Evolutionary conservation across 345 rosid species (phyloP).

Genomic region (Limnanthes douglasii): DNA sequence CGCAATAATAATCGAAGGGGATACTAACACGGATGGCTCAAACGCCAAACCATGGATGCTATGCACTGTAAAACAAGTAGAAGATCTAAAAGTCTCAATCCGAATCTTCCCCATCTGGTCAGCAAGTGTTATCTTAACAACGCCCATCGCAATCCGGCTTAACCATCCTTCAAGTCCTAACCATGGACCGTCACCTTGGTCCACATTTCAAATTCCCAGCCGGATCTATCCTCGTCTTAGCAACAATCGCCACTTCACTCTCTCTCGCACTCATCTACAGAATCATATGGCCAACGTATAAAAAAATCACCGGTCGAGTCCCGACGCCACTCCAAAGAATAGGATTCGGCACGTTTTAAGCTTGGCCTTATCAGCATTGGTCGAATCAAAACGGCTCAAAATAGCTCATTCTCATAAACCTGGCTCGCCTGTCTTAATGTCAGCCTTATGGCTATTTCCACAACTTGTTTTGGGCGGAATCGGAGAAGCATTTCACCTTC

Average conservation of each 20-base stretch:
- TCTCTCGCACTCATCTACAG: slow-evolving; percentile 15
- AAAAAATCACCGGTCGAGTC: slow-evolving; percentile 2
- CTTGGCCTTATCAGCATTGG: slow-evolving; percentile 12
- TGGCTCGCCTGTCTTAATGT: slow-evolving; percentile 11
- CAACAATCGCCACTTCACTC: slow-evolving; percentile 9
- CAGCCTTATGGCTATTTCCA: slow-evolving; percentile 26
- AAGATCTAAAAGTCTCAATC: slow-evolving; percentile 25
- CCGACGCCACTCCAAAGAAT: slow-evolving; percentile 15
- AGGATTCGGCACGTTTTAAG: slow-evolving; percentile 14
- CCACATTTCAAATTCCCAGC: slow-evolving; percentile 23
- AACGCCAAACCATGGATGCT: slow-evolving; percentile 25
- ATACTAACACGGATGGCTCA: slow-evolving; percentile 14
- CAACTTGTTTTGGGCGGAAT: slow-evolving; percentile 19
- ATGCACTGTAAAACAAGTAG: slow-evolving; percentile 32
- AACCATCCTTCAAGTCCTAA: slow-evolving; percentile 26
- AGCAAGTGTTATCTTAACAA: slow-evolving; percentile 11
- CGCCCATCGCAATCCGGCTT: slow-evolving; percentile 17
- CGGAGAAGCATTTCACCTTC: slow-evolving; percentile 26
- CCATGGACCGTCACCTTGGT: slow-evolving; percentile 22
- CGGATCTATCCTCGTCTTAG: slow-evolving; percentile 15
- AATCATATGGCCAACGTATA: slow-evolving; percentile 12
- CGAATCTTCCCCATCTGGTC: slow-evolving; percentile 26
- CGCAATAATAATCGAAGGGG: slow-evolving; percentile 25
- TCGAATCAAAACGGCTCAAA: slow-evolving; percentile 21
- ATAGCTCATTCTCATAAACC: not conserved